phyloP scores from a whole-genome alignment of 1,284 basidiomycete species.

The Cryptococcus wingfieldii region DNA sequence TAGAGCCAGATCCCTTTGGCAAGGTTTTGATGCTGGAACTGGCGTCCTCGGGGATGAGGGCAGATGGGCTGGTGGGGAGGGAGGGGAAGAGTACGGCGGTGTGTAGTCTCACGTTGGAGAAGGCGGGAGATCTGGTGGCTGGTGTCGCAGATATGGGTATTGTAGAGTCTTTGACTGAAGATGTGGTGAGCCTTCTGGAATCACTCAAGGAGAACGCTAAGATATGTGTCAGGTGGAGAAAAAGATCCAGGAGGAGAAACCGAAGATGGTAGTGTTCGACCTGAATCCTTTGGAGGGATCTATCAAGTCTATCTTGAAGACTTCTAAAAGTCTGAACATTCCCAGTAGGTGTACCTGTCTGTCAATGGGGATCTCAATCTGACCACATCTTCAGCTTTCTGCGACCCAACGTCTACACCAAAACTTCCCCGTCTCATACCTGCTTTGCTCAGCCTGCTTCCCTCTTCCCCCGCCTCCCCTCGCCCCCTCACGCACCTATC shows the following conservation, averaged over 20 bases:
- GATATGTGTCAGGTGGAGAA: constrained; percentile 10
- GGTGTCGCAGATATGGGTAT: constrained; percentile 92
- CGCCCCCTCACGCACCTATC: constrained; percentile 61
- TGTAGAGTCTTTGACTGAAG: constrained; percentile 54
- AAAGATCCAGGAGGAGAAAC: constrained; percentile 42
- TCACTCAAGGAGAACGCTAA: neutral
- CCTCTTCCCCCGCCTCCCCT: constrained; percentile 15
- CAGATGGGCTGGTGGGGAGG: constrained; percentile 64
- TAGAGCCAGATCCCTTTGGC: constrained; percentile 61
- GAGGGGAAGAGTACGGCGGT: constrained; percentile 15
- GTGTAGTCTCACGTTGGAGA: constrained; percentile 74
- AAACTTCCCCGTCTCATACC: constrained; percentile 71
- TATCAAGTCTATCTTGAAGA: constrained; percentile 55
- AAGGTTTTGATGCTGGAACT: constrained; percentile 60
- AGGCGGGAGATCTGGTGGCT: constrained; percentile 64
- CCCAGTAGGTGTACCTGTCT: constrained; percentile 52
- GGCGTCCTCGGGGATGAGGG: constrained; percentile 64
- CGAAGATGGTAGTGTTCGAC: constrained; percentile 70
- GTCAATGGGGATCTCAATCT: neutral
- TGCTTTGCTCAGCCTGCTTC: constrained; percentile 54
- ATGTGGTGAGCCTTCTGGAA: constrained; percentile 50
- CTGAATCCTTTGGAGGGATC: constrained; percentile 65
- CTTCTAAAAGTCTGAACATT: constrained; percentile 51
- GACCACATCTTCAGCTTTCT: constrained; percentile 39
- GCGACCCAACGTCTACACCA: constrained; percentile 76